These are phyloP conservation scores for Ustilago vetiveriae DNA, from an alignment of 1,284 basidiomycete genomes.

Conservation along the genomic window DNA sequence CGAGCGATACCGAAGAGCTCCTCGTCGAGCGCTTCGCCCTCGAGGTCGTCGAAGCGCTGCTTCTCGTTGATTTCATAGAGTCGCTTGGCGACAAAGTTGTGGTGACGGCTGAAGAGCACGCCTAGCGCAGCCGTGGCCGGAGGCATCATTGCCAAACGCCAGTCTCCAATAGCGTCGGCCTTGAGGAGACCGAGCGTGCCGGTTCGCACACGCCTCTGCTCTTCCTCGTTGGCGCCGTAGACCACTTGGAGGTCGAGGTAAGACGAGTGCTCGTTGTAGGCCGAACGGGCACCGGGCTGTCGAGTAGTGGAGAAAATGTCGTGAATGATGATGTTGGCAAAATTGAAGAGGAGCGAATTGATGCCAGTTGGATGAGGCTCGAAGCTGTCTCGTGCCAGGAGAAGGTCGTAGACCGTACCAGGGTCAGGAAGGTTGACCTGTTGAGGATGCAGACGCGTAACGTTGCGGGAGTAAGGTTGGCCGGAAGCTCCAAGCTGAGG, in stretches of 20 bases:
- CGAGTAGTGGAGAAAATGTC: slow-evolving; percentile 58
- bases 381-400: slow-evolving; percentile 36
- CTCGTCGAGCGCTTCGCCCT: slow-evolving; percentile 48
- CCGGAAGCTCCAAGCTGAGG: slow-evolving; percentile 74
- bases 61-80: slow-evolving; percentile 71
- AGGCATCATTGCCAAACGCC: slow-evolving; percentile 74
- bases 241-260: slow-evolving; percentile 81
- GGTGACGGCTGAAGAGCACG: slow-evolving; percentile 74
- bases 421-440: slow-evolving; percentile 41
- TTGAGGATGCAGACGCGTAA: slow-evolving; percentile 29
- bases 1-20: slow-evolving; percentile 51
- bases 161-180: slow-evolving; percentile 43
- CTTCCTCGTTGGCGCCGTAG: slow-evolving; percentile 69
- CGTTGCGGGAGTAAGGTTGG: slow-evolving; percentile 47
- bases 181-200: slow-evolving; percentile 40
- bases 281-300: slow-evolving; percentile 17
- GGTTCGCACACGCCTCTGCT: slow-evolving; percentile 26
- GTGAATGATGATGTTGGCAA: slow-evolving; percentile 62
- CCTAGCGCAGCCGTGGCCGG: slow-evolving; percentile 77
- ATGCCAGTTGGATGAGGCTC: slow-evolving; percentile 53
- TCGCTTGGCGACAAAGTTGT: slow-evolving; percentile 81
- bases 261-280: slow-evolving; percentile 76
- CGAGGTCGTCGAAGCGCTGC: slow-evolving; percentile 34
- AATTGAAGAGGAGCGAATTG: slow-evolving; percentile 55
- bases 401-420: slow-evolving; percentile 45